Conservation (phyloP, 2,329 filamentous ascomycete genomes). For the Xylariaceae sp. region DNA sequence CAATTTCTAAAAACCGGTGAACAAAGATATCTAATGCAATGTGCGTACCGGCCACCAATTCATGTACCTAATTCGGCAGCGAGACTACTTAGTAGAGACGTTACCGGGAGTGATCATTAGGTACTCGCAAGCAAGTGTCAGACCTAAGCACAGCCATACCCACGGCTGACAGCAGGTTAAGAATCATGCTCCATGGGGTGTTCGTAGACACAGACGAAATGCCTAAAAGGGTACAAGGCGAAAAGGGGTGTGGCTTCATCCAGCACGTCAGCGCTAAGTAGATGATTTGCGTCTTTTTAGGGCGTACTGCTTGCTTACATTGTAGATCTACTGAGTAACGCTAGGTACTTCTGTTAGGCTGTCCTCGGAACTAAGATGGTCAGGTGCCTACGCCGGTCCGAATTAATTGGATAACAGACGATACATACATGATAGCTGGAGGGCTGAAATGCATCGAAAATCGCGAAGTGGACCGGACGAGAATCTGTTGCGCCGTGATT, state of each 20-base stretch:
- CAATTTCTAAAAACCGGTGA: not conserved
- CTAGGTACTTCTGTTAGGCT: slow-evolving; percentile 9
- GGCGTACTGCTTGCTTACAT: not conserved
- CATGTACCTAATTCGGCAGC: not conserved
- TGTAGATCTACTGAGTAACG: not conserved
- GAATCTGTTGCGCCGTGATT: slow-evolving; percentile 2
- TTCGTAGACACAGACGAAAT: slow-evolving; percentile 11
- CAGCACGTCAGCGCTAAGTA: slow-evolving; percentile 23
- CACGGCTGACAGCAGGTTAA: slow-evolving; percentile 6
- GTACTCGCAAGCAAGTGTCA: slow-evolving; percentile 13
- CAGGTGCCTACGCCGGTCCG: slow-evolving; percentile 17
- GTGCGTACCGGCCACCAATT: not conserved
- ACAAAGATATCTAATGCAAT: not conserved
- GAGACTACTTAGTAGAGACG: not conserved
- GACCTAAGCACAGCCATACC: slow-evolving; percentile 12
- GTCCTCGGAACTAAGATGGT: slow-evolving; percentile 15
- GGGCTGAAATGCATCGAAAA: too few relatives aligned
- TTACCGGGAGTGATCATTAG: slow-evolving; percentile 6
- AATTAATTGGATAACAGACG: not conserved
- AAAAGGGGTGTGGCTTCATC: slow-evolving; percentile 20
- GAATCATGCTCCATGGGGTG: slow-evolving; percentile 18
- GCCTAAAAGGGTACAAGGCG: slow-evolving; percentile 13
- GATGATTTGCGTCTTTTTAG: not conserved
- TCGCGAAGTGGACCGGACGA: too few relatives aligned
- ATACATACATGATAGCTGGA: not conserved